Evolutionary conservation across 805 yeast species (phyloP).

Genomic region (Scheffersomyces coipomensis): DNA sequence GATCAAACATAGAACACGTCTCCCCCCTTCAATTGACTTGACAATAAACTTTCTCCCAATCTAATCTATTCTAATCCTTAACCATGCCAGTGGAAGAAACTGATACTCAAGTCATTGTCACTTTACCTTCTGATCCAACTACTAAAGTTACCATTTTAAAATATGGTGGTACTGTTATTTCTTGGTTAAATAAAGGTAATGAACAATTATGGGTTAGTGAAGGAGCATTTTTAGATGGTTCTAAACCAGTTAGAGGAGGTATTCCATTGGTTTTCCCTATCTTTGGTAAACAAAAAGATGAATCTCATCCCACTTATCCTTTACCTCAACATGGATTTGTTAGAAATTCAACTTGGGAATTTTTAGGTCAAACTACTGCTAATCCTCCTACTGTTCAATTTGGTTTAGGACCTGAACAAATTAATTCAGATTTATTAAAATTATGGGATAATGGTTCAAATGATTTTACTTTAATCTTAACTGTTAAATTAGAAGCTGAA

Average conservation of each 20-base stretch:
- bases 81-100: slow-evolving; percentile 67
- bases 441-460: slow-evolving; percentile 53
- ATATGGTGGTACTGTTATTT: slow-evolving; percentile 84
- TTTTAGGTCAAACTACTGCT: slow-evolving; percentile 74
- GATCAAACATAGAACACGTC: too few relatives aligned
- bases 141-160: slow-evolving; percentile 70
- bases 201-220: slow-evolving; percentile 83
- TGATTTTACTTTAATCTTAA: slow-evolving; percentile 76
- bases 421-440: slow-evolving; percentile 56
- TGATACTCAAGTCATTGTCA: slow-evolving; percentile 58
- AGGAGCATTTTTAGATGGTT: slow-evolving; percentile 85
- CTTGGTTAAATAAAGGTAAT: slow-evolving; percentile 69
- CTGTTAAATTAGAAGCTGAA: slow-evolving; percentile 60
- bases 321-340: slow-evolving; percentile 98
- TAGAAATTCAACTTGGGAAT: slow-evolving; percentile 88
- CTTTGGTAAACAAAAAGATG: slow-evolving; percentile 68
- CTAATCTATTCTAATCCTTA: neutral
- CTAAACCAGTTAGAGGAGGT: slow-evolving; percentile 96
- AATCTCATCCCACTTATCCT: slow-evolving; percentile 51
- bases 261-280: slow-evolving; percentile 95
- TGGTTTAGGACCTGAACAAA: slow-evolving; percentile 84
- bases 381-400: slow-evolving; percentile 80
- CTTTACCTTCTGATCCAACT: slow-evolving; percentile 49
- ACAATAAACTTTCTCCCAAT: neutral
- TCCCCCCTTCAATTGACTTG: neutral